Percentiles rank a stretch among this genome's conserved stretches.
phyloP scores from a whole-genome alignment of 192 early-diverging fungal genomes.

The Kickxella alabastrina region DNA sequence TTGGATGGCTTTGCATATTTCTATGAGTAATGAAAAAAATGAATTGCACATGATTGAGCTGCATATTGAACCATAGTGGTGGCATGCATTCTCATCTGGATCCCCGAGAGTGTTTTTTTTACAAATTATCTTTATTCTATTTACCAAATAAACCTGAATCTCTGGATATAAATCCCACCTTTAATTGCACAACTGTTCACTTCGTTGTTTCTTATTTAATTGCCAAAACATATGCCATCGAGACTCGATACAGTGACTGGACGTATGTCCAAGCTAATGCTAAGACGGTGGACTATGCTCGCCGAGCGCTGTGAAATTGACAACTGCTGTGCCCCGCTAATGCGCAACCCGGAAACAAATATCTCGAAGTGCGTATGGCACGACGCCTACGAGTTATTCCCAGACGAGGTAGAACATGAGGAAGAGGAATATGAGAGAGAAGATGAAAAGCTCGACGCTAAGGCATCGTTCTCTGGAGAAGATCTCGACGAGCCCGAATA shows the following conservation, averaged over 20 bases:
- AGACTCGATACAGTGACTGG: constrained; percentile 32
- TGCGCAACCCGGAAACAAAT: constrained; percentile 32
- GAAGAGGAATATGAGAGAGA: constrained; percentile 16
- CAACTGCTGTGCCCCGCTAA: constrained; percentile 36
- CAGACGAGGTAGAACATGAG: constrained; percentile 17
- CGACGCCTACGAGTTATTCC: constrained; percentile 34
- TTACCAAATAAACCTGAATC: no score
- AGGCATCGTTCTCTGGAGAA: no score
- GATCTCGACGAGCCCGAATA: no score
- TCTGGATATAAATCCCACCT: no score
- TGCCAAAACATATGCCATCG: constrained; percentile 13
- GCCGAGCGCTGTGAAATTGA: constrained; percentile 27
- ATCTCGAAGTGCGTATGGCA: constrained; percentile 43
- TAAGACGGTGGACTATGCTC: constrained; percentile 48
- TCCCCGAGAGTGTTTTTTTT: no score
- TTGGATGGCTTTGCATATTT: background rate
- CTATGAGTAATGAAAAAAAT: background rate
- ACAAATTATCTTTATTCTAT: no score
- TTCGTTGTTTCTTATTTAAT: background rate
- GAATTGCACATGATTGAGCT: background rate
- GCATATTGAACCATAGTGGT: background rate
- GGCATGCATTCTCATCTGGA: background rate
- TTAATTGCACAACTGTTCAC: background rate
- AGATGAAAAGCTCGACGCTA: background rate
- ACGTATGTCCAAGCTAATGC: constrained; percentile 48